These are phyloP conservation scores for Candida khao-thaluensis DNA, from an alignment of 805 yeast species.

Conservation along the genomic window DNA sequence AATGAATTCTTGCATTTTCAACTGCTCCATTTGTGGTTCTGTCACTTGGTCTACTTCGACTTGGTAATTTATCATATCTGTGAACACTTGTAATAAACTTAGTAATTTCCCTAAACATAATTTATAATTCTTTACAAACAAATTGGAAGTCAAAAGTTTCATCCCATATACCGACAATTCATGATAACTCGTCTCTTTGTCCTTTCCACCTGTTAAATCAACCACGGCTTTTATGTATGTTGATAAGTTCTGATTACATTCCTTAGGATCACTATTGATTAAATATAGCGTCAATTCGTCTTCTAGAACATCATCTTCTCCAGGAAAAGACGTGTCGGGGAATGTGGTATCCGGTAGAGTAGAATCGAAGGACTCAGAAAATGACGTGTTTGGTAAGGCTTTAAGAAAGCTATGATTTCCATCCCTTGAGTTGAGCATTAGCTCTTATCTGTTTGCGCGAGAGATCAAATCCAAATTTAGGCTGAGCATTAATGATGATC, in stretches of 20 bases:
- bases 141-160: conserved; percentile 35
- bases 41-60: conserved; percentile 2
- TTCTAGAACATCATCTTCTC: conserved; percentile 3
- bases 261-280: conserved; percentile 38
- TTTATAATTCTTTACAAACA: conserved; percentile 35
- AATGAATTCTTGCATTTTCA: conserved; percentile 28
- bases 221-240: conserved; percentile 31
- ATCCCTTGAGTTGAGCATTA: no score
- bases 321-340: conserved; percentile 9
- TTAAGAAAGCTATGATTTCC: no score
- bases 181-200: conserved; percentile 22
- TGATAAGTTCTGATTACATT: conserved; percentile 40
- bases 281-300: conserved; percentile 17
- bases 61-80: conserved; percentile 14
- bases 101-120: conserved; percentile 40
- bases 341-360: neutral
- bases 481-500: no score
- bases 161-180: conserved; percentile 33
- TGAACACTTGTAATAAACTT: conserved; percentile 30
- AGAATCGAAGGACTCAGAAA: no score
- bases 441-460: no score
- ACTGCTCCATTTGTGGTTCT: conserved; percentile 15
- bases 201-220: conserved; percentile 22
- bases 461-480: no score
- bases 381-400: no score